Evolutionary conservation across 2,329 filamentous ascomycete species (phyloP).

Genomic region (Cladosporium oxysporum): DNA sequence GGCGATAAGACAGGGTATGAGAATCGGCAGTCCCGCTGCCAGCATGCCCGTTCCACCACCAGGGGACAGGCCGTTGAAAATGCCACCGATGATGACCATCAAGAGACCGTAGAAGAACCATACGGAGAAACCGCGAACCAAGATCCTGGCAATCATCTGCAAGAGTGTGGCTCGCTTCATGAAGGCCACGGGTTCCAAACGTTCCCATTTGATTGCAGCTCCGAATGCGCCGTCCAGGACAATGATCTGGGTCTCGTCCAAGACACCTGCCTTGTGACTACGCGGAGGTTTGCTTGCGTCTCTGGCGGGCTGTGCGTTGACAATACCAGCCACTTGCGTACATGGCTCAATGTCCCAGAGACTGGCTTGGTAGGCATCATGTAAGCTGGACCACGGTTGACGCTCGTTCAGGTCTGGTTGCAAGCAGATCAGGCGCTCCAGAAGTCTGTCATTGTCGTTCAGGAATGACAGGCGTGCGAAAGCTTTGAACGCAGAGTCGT

Average conservation of each 20-base stretch:
- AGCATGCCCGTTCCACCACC: neutral
- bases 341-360: slow-evolving; percentile 50
- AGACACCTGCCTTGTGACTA: neutral
- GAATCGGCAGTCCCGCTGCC: neutral
- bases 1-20: slow-evolving; percentile 34
- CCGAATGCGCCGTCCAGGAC: slow-evolving; percentile 1
- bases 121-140: neutral
- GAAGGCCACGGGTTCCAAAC: neutral
- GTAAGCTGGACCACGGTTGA: slow-evolving; percentile 44
- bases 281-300: neutral
- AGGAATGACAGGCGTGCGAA: slow-evolving; percentile 51
- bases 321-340: slow-evolving; percentile 44
- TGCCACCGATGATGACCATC: neutral
- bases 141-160: neutral
- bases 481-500: slow-evolving; percentile 49
- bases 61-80: neutral
- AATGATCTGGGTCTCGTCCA: neutral
- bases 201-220: neutral
- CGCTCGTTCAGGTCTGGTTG: slow-evolving; percentile 35
- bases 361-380: slow-evolving; percentile 45
- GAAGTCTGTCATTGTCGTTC: slow-evolving; percentile 48
- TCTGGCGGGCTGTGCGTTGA: slow-evolving; percentile 22
- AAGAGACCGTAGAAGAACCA: neutral
- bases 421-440: slow-evolving; percentile 50
- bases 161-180: neutral